These are phyloP conservation scores for Phaeosphaeriaceae sp. DNA, from an alignment of 2,329 filamentous ascomycete genomes.

Conservation along the genomic window DNA sequence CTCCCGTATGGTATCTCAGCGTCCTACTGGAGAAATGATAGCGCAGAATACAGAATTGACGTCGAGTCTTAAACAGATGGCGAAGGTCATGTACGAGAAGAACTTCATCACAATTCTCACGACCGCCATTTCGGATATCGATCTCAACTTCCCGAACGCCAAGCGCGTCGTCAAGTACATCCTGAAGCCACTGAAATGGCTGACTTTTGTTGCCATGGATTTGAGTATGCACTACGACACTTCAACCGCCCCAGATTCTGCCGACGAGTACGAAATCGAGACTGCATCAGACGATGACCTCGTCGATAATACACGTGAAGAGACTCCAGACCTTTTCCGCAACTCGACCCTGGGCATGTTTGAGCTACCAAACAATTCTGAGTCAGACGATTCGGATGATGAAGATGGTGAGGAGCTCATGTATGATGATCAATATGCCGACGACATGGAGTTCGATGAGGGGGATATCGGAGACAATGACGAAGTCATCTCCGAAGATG, in stretches of 20 bases:
- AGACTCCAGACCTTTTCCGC: conserved; percentile 95
- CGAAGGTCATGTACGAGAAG: conserved; percentile 98
- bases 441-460: conserved; percentile 93
- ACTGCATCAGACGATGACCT: conserved; percentile 90
- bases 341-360: conserved; percentile 96
- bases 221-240: conserved; percentile 84
- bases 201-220: conserved; percentile 86
- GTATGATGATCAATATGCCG: conserved; percentile 87
- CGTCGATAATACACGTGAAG: conserved; percentile 73
- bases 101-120: conserved; percentile 90
- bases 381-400: conserved; percentile 69
- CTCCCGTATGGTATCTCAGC: conserved; percentile 82
- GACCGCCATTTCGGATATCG: conserved; percentile 90
- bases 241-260: conserved; percentile 67
- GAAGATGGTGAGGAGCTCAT: conserved; percentile 72
- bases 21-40: conserved; percentile 42
- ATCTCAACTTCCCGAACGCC: conserved; percentile 90
- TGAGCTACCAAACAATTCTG: conserved; percentile 82
- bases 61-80: conserved; percentile 79
- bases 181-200: conserved; percentile 81
- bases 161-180: conserved; percentile 98
- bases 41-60: conserved; percentile 47
- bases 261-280: conserved; percentile 86
- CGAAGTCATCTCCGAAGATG: conserved; percentile 87
- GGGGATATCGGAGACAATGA: conserved; percentile 64